Conservation (phyloP, 306 rosid genomes). For the Elaeagnus macrophylla region DNA sequence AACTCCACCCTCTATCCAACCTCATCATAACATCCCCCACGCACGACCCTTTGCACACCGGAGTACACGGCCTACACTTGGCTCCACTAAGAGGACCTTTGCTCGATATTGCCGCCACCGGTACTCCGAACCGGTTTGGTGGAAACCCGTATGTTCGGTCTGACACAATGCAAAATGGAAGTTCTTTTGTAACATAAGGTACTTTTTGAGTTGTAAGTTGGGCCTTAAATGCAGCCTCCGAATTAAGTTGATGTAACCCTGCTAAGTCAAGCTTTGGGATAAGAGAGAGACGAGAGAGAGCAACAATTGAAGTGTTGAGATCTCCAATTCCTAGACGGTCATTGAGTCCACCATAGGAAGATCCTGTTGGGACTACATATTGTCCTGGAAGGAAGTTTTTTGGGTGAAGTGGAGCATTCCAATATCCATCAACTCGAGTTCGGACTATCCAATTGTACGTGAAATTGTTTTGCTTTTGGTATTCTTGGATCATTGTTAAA, state of each 20-base stretch:
- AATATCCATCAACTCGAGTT: conserved; percentile 83
- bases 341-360: conserved; percentile 71
- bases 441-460: conserved; percentile 79
- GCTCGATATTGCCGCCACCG: conserved; percentile 77
- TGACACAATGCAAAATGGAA: conserved; percentile 72
- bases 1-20: conserved; percentile 55
- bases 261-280: conserved; percentile 48
- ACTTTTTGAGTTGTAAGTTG: conserved; percentile 52
- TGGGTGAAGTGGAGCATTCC: conserved; percentile 68
- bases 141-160: conserved; percentile 68
- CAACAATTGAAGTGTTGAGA: conserved; percentile 46
- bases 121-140: conserved; percentile 53
- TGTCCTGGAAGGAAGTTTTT: conserved; percentile 35
- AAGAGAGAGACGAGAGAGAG: conserved; percentile 65
- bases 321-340: conserved; percentile 85
- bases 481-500: conserved; percentile 37
- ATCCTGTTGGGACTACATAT: conserved; percentile 73
- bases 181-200: conserved; percentile 20
- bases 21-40: conserved; percentile 36
- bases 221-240: conserved; percentile 70
- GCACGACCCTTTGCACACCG: conserved; percentile 47
- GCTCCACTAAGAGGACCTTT: conserved; percentile 71
- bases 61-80: conserved; percentile 68
- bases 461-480: conserved; percentile 44
- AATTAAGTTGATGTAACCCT: conserved; percentile 47